Evolutionary conservation across 257 asterid species (phyloP), one percentile per base, ranked within the genome.

Genomic region (Solanum rostratum): DNA sequence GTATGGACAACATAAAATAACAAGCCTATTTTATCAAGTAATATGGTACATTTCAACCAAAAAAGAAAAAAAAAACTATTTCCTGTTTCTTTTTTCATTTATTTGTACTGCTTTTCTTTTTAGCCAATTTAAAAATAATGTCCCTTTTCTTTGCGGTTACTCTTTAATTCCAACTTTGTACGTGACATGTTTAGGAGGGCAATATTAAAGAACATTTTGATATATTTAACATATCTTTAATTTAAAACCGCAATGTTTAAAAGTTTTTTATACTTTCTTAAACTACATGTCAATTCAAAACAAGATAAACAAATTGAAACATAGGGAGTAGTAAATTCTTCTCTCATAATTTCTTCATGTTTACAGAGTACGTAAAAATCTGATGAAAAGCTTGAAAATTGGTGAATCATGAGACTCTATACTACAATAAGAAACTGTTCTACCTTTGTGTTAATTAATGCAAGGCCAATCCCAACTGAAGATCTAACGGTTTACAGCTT

Each of bases 381-480:
- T n/a, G 43, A 63, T 63, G 3, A 69, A 37, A 71, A 71, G 12
- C 33, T 69, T 69, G 52, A 69, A 41, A 19, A 69, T 39, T 69
- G 79, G 18, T 43, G 55, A 43, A n/a, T 12, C 50, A n/a, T 6
- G 80, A 15, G 79, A 24, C 52, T 69, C 27, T 33, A 41, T 41
- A 39, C 19, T 20, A 41, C 1, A 13, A 41, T n/a, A 71, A 1
- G 18, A 45, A 46, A 46, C 85, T 65, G 63, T 84, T 80, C 41
- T 70, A 71, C 30, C 90, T 92, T 85, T 80, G 4, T 22, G 0
- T 33, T 33, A 45, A 13, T 46, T 74, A 68, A 85, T 87, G 93
- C 57, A 90, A 90, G 60, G 92, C 86, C 91, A 95, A 87, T 86
- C 98, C 97, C 88, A 95, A 84, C 43, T 95, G 90, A 84, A 94